Evolutionary conservation across 192 early-diverging fungal genomes (phyloP), one percentile per base, ranked within the genome.

Genomic region (Pilaira anomala): DNA sequence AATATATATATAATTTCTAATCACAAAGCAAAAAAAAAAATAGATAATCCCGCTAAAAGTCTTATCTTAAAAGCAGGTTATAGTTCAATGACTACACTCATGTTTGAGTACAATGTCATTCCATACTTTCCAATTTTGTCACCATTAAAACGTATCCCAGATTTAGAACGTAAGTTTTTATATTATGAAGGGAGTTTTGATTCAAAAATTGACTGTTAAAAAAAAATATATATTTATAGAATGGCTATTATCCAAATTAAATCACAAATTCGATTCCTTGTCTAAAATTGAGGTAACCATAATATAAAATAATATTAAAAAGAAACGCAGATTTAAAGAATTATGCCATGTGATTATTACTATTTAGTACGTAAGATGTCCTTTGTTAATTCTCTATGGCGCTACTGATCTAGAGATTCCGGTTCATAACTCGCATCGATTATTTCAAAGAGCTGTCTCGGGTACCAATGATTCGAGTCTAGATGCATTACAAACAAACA

Each of bases 1-100:
- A n/a, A 2, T 29, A 26, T 40, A 21, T 3, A 22, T 26, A 11
- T 44, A 58, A 12, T 26, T 56, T 26, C 9, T 30, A 56, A 54
- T 28, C 13, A 54, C 7, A n/a, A 51, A 8, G 49, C 6, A 9
- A 42, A 3, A 30, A 9, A 33, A 29, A 30, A 45, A 28, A 9
- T 22, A 62, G 71, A 66, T 7, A 52, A 25, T 19, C 58, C 67
- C 21, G 68, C 65, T 3, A 69, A 70, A 22, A 41, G 63, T 24
- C 50, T 75, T 51, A 70, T 75, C 45, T 58, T 75, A 18, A 50
- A 70, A 48, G 73, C 73, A 39, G 59, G 68, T 11, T 75, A 75
- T 49, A 75, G 68, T 33, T 70, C 68, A n/a, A 41, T 75, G 12
- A 12, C 73, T 6, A 66, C 59, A 25, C 39, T 75, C 0, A 22